phyloP scores from a whole-genome alignment of 176 grass and related monocot genomes.

The Hordeum marinum region DNA sequence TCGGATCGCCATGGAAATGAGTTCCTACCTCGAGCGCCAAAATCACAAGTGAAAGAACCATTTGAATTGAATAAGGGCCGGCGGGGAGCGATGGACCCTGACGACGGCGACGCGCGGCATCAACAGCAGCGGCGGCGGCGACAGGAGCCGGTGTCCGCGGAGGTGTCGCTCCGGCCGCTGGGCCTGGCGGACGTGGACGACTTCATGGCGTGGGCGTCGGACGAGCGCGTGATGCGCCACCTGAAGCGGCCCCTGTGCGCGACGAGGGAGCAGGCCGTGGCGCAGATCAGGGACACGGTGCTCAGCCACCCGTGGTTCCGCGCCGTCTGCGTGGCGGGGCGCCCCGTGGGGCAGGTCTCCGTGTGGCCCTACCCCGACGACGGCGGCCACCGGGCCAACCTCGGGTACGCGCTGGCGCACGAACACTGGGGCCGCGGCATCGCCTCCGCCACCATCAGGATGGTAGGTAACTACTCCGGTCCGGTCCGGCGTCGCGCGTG shows the following conservation, averaged over 20 bases:
- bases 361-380: slow-evolving; percentile 42
- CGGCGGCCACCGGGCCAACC: slow-evolving; percentile 31
- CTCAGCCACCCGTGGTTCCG: slow-evolving; percentile 52
- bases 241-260: slow-evolving; percentile 29
- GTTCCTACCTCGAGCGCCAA: not conserved
- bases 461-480: not conserved
- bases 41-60: not conserved
- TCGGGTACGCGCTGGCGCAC: slow-evolving; percentile 47
- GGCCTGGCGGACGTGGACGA: slow-evolving; percentile 34
- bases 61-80: not conserved
- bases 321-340: slow-evolving; percentile 34
- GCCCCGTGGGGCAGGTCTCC: slow-evolving; percentile 45
- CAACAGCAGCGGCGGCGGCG: not conserved
- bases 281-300: slow-evolving; percentile 35
- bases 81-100: not conserved
- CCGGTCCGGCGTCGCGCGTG: too few species aligned
- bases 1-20: not conserved
- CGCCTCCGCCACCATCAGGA: slow-evolving; percentile 23
- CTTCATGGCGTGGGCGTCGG: slow-evolving; percentile 58
- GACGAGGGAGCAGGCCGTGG: slow-evolving; percentile 26
- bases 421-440: slow-evolving; percentile 42
- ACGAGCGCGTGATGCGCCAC: slow-evolving; percentile 55
- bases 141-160: not conserved
- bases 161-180: slow-evolving; percentile 45
- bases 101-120: not conserved